phyloP scores from a whole-genome alignment of 2,329 filamentous ascomycete genomes.

The Chaetomiaceae sp. region DNA sequence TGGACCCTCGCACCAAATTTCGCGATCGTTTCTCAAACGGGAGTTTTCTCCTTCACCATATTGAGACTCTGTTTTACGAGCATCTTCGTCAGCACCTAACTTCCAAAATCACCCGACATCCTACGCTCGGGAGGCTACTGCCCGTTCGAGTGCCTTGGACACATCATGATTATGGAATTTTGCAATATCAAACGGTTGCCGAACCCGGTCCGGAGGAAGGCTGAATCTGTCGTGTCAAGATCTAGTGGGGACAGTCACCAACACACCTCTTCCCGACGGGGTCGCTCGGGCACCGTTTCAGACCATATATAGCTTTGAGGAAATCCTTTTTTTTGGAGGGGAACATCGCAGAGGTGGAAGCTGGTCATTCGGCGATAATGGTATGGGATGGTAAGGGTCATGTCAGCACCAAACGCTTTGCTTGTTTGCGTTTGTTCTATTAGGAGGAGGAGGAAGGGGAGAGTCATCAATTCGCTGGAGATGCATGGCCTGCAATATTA shows the following conservation, averaged over 20 bases:
- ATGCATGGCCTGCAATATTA: slow-evolving; percentile 27
- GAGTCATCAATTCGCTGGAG: slow-evolving; percentile 18
- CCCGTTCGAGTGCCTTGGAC: slow-evolving; percentile 37
- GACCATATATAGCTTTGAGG: slow-evolving; percentile 24
- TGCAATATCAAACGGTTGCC: slow-evolving; percentile 30
- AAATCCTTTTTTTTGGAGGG: slow-evolving; percentile 20
- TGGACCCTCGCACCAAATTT: slow-evolving; percentile 19
- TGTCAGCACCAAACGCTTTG: slow-evolving; percentile 14
- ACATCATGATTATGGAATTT: slow-evolving; percentile 37
- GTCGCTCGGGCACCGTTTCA: slow-evolving; percentile 17
- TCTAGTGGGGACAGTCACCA: slow-evolving; percentile 26
- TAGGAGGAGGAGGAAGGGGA: slow-evolving; percentile 4
- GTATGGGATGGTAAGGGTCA: background rate
- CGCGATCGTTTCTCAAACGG: slow-evolving; percentile 27
- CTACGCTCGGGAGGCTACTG: slow-evolving; percentile 38
- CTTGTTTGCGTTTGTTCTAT: slow-evolving; percentile 18
- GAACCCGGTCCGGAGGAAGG: slow-evolving; percentile 18
- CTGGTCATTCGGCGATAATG: background rate
- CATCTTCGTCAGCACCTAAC: slow-evolving; percentile 36
- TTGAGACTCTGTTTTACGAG: slow-evolving; percentile 33
- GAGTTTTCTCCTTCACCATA: slow-evolving; percentile 31
- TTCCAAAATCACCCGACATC: slow-evolving; percentile 37
- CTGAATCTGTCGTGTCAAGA: slow-evolving; percentile 25
- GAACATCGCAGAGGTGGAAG: slow-evolving; percentile 5
- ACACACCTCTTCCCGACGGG: slow-evolving; percentile 18